Base-by-base conservation (phyloP, 352 stramenopile species). In the Phytophthora meadii region DNA sequence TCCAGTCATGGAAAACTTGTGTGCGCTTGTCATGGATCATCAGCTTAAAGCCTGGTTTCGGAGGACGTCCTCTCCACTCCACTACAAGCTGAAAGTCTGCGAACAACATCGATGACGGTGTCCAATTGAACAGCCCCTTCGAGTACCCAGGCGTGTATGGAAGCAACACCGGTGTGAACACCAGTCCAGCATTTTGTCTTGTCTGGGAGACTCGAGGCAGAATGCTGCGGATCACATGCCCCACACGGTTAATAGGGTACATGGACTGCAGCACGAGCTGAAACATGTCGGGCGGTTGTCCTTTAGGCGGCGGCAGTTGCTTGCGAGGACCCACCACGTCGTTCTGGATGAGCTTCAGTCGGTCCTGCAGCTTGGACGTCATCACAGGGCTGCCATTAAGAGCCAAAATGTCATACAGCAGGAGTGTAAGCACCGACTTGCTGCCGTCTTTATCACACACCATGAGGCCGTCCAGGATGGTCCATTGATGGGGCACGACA, bases 291-390 rank as follows among this genome's bases (percentile, higher is more conserved):
- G 87, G 73, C 15, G 85, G 85, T 19, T 95, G 87, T 40, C 80
- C 80, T 59, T 95, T 95, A 4, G 85, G 85, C 27, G 81, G 48
- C 32, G 84, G 75, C 14, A 94, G 74, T 46, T 84, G 83, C 81
- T 93, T 94, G 32, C 85, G 81, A 28, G 87, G 87, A 1, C 77
- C 86, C 52, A 95, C 88, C n/a, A 95, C 85, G 75, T 93, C 87
- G 72, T 95, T 95, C 70, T 95, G 87, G 49, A 95, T 87, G n/a
- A 94, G 65, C 56, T 96, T 96, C 39, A 96, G 81, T 22, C 88
- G 70, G 54, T 96, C 88, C 69, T 93, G 85, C 9, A 96, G 77
- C 71, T 94, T 96, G 36, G 83, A 91, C 24, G 79, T 74, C 84
- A 96, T 92, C 36, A 96, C 88, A 1, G 81, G 82, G 41, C 70